Evolutionary conservation across 1,284 basidiomycete species (phyloP), one percentile per base, ranked within the genome.

Genomic region (Austroboletus novae-zelandiae): DNA sequence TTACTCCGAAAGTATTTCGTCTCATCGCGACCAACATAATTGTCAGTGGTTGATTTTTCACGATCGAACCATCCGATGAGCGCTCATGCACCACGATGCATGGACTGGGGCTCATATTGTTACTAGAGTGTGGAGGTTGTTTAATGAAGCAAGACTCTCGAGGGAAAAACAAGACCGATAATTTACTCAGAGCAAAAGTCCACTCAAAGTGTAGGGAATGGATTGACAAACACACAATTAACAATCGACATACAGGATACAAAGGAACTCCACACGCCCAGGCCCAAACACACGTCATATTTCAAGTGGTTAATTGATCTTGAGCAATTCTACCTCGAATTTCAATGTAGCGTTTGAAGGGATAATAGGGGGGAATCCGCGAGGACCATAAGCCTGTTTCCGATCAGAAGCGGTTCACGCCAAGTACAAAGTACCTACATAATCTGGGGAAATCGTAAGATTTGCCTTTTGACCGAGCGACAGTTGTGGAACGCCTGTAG

Each of bases 281-380:
- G 61, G 20, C 20, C 20, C 20, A 23, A 23, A 23, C 20, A 64
- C 51, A 58, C 25, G 50, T 57, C 45, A 52, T 20, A 45, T 53
- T 47, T 42, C 45, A 53, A 27, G 43, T 58, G 43, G 48, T 71
- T 62, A 76, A 64, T 82, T 81, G 74, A 91, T 90, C 68, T 78
- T 76, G 52, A 92, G 54, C 51, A 94, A 74, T 73, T 93, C 89
- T 53, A 93, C 87, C 70, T 90, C 86, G 63, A 93, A 94, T 55
- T 73, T 79, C 68, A 94, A 78, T 34, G 81, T 86, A 25, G 89
- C 71, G 65, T 90, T 84, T 60, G 85, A 67, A 18, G 91, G 91
- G 66, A 94, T 93, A 56, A 89, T 78, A 30, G 89, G 89, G 37
- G 86, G 87, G 74, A 91, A 92, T 29, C 88, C 87, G 35, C 80